Evolutionary conservation across 2,329 filamentous ascomycete genomes (phyloP), one percentile per base, ranked within the genome.

Genomic region (Teratosphaeriaceae sp.): DNA sequence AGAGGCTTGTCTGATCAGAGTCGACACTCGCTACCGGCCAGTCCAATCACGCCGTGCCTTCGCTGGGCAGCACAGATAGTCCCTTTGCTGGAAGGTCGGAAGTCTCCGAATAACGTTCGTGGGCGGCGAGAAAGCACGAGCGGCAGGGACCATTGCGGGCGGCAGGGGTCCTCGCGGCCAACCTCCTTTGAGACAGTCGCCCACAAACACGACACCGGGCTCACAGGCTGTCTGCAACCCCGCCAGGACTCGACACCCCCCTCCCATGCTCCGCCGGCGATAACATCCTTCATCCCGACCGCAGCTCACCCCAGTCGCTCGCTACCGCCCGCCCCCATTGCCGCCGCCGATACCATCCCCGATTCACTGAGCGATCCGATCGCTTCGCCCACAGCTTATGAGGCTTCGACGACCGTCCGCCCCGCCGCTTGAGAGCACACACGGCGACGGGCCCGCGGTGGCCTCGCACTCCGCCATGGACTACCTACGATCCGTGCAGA

Each of bases 401-500:
- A 18, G 31, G 15, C 31, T 34, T 18, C 8, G 31, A 18, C 31
- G 31, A 9, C 31, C 31, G 3, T 34, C 31, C 31, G 31, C 31
- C 11, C 31, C 31, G 15, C 8, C n/a, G 22, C 4, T n/a, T 7
- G 26, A 13, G 31, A 37, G 18, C 20, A n/a, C 22, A 15, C 37
- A 33, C 35, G 36, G 36, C 16, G n/a, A 27, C 38, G 42, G 16
- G 31, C 31, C 31, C 31, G 19, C 31, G 4, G n/a, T 13, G 31
- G 7, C 47, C 49, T 31, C 37, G 40, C 23, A 21, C 31, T 34
- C 49, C 44, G 52, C 41, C 47, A 73, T 72, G 69, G 65, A 68
- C 38, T 57, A 67, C 46, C 52, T 70, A 41, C 61, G 65, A 45
- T 64, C 68, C 49, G 52, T 73, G 33, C 62, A 63, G 44, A 68